Percentiles rank a stretch among this genome's conserved stretches.
These are phyloP conservation scores for Malus hybrid DNA, from an alignment of 331 rosid species.

Conservation along the genomic window DNA sequence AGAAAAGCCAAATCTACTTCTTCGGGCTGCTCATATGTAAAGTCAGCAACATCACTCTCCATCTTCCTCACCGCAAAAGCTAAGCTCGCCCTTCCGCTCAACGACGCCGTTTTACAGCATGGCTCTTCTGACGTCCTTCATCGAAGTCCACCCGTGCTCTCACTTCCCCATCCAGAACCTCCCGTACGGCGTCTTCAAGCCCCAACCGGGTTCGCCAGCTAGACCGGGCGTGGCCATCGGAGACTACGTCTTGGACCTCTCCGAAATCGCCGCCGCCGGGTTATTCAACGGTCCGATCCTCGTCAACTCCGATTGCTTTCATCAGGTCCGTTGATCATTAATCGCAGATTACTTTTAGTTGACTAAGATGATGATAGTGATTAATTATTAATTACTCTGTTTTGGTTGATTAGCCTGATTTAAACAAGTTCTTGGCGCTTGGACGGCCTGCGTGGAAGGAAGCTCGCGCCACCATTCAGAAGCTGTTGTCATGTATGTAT, in stretches of 20 bases:
- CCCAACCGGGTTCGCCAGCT: conserved; percentile 34
- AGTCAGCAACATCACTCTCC: not conserved
- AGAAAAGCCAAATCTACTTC: not conserved
- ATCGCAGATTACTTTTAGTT: not conserved
- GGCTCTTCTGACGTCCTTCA: conserved; percentile 56
- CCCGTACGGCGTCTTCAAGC: conserved; percentile 81
- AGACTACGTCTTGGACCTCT: conserved; percentile 77
- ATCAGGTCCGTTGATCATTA: conserved; percentile 36
- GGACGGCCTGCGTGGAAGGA: conserved; percentile 98
- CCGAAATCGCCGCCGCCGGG: conserved; percentile 57
- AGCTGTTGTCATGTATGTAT: conserved; percentile 78
- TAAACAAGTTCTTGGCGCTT: conserved; percentile 78
- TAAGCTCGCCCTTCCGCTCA: not conserved
- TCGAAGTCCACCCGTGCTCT: conserved; percentile 58
- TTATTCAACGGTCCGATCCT: conserved; percentile 79
- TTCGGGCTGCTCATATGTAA: not conserved
- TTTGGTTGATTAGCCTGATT: conserved; percentile 46
- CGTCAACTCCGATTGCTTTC: conserved; percentile 63
- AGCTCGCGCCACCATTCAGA: conserved; percentile 87
- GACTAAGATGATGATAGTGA: not conserved
- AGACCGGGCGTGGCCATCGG: conserved; percentile 92
- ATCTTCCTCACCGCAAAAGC: not conserved
- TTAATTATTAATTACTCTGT: not conserved
- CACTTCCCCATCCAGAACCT: conserved; percentile 91
- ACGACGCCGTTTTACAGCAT: conserved; percentile 26